Evolutionary conservation across 2,329 filamentous ascomycete species (phyloP).

Genomic region (Ophiostoma montium): DNA sequence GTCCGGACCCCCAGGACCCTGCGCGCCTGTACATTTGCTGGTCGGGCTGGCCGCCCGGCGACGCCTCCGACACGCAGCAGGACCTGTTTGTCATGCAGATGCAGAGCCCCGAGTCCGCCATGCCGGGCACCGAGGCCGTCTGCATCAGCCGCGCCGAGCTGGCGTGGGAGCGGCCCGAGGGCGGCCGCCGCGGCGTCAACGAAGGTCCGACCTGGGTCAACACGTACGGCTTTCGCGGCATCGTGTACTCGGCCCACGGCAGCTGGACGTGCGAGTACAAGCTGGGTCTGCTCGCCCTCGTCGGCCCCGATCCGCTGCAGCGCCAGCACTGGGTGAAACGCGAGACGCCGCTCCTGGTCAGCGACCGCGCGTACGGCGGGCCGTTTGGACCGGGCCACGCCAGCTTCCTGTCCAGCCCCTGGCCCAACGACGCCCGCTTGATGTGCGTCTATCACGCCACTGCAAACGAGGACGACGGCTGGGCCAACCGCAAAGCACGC

Average conservation of each 20-base stretch:
- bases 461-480: background rate
- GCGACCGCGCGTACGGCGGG: background rate
- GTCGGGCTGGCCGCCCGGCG: background rate
- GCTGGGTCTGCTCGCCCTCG: background rate
- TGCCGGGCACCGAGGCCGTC: background rate
- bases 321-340: background rate
- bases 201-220: background rate
- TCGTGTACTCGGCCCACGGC: background rate
- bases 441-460: constrained; percentile 1
- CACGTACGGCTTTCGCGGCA: background rate
- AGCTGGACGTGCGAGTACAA: constrained; percentile 1
- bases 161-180: background rate
- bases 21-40: background rate
- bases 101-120: background rate
- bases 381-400: background rate
- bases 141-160: background rate
- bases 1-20: background rate
- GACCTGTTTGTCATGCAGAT: background rate
- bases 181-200: constrained; percentile 1
- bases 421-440: background rate
- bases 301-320: background rate
- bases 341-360: background rate
- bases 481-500: background rate
- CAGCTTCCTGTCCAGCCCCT: background rate
- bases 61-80: constrained; percentile 1